Evolutionary conservation across 495 filamentous ascomycete species (phyloP), one percentile per base, ranked within the genome.

Genomic region (Hypoxylon lienhwacheense): DNA sequence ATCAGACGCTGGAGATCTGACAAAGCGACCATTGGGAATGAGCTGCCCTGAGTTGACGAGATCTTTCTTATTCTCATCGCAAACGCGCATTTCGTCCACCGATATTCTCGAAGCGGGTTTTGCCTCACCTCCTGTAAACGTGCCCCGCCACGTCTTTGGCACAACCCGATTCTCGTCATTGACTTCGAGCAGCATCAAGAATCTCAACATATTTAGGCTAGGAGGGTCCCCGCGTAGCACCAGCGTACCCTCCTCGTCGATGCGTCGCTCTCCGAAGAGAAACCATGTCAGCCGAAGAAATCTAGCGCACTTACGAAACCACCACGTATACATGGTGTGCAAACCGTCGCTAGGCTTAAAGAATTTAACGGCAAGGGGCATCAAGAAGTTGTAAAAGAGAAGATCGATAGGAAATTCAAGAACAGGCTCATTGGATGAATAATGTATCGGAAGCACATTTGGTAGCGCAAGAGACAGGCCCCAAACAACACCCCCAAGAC

Each of bases 401-500:
- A 99, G 73, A 62, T 97, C 95, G 40, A 96, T 82, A 1, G 93
- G 93, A 57, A 97, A 97, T 66, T 97, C 93, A 37, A 97, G 78
- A 7, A 95, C 85, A 5, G 91, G 91, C 55, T 92, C 85, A 50
- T 88, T 90, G 7, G 90, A 90, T 32, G 88, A 87, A 85, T 91
- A 97, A 63, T 90, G 88, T 39, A 97, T 90, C 0, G 93, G 93
- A 24, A 99, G 79, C 37, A 97, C 81, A 37, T 74, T 80, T 1
- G 82, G 77, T 11, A 87, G 77, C 4, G 78, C 71, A 46, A 79
- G 79, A 25, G 82, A 75, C 14, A 99, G 73, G n/a, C 86, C 83
- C 93, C 93, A 99, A 4, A 99, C 91, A 7, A 99, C 90, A 22
- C 91, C 91, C 2, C 93, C 93, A 5, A 99, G 81, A 66, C 93